phyloP scores from a whole-genome alignment of 23 red algal genomes.

The Cyanidioschyzon merolae region DNA sequence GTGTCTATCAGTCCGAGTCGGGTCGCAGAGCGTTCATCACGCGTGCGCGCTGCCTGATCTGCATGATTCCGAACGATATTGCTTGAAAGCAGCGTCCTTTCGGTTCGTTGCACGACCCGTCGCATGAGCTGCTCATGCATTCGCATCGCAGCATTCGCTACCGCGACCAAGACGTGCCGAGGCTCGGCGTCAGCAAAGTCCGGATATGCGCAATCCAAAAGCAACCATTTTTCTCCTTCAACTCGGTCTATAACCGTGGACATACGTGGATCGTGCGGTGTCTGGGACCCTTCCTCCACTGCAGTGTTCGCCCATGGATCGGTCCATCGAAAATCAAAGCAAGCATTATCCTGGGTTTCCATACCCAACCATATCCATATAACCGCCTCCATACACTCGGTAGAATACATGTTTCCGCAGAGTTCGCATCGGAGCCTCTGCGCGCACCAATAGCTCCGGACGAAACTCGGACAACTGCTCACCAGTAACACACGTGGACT shows the following conservation, averaged over 20 bases:
- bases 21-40: not conserved
- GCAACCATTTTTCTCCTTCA: not conserved
- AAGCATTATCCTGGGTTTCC: not conserved
- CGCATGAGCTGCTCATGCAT: not conserved
- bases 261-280: not conserved
- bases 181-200: not conserved
- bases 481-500: not conserved
- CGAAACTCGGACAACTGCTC: not conserved
- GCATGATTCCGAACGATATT: not conserved
- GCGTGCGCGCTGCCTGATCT: not conserved
- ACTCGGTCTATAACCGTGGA: not conserved
- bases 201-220: not conserved
- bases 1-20: not conserved
- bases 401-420: not conserved
- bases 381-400: not conserved
- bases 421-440: not conserved
- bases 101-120: not conserved
- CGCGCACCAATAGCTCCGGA: not conserved
- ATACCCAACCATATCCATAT: not conserved
- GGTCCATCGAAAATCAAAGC: not conserved
- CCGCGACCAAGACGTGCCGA: not conserved
- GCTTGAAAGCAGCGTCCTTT: not conserved
- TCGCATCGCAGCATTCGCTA: not conserved
- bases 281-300: not conserved
- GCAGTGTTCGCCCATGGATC: not conserved